Conservation (phyloP, 2,329 filamentous ascomycete species). For the Xylaria sp. region DNA sequence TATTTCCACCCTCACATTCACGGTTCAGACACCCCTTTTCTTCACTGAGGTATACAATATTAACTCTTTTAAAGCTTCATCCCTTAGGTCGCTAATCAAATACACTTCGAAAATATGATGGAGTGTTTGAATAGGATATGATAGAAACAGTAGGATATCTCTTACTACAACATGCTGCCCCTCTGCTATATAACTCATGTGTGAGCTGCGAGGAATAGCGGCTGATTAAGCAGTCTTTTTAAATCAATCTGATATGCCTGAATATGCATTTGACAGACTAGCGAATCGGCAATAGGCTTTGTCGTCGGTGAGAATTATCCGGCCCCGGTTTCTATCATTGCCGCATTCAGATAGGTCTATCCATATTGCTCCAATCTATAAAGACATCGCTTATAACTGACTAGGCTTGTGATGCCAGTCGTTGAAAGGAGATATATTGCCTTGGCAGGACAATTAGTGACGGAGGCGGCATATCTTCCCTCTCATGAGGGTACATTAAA, state of each 20-base stretch:
- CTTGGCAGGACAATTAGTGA: conserved; percentile 16
- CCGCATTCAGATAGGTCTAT: conserved; percentile 20
- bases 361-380: conserved; percentile 27
- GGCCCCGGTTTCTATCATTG: conserved; percentile 7
- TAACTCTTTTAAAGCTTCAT: neutral
- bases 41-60: neutral
- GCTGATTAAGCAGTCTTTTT: neutral
- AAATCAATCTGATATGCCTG: neutral
- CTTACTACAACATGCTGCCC: neutral
- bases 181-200: neutral
- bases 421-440: conserved; percentile 15
- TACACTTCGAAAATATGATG: neutral
- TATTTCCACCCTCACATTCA: no score
- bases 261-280: neutral
- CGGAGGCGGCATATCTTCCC: conserved; percentile 22
- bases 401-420: neutral
- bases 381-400: neutral
- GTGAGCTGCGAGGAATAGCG: neutral
- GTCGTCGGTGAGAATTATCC: conserved; percentile 27
- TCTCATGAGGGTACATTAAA: neutral
- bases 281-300: conserved; percentile 26
- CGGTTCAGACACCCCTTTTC: no score
- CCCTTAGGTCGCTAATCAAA: neutral
- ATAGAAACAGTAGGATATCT: neutral
- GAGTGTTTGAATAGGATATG: neutral